Base-by-base conservation (phyloP, 2,329 filamentous ascomycete species). In the Pseudohalonectria lignicola region DNA sequence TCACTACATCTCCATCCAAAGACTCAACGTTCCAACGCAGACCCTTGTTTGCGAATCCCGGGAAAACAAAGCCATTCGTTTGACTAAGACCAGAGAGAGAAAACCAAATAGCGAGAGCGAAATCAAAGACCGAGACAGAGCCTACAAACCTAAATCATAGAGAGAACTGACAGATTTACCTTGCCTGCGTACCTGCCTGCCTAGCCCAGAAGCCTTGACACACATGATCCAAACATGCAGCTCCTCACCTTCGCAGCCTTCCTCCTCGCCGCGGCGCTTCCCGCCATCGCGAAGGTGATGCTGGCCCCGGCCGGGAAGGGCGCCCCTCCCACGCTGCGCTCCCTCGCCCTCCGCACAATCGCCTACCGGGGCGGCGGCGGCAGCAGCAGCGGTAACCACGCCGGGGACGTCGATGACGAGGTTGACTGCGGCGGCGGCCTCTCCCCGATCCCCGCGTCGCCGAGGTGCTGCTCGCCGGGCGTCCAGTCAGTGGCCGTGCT, bases 211-310 rank as follows among this genome's bases (percentile, higher is more conserved):
- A n/a, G n/a, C n/a, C n/a, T 16, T 13, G 17, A 9, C 8, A 31
- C 3, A 7, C 7, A 9, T 31, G 17, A 31, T 16, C 29, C 9
- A 31, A 16, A 31, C 17, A 37, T 37, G 36, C 25, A 29, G 9
- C 13, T 28, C 4, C 16, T 37, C 18, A 20, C 36, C 2, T 37
- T 37, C 25, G 36, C 36, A 4, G 36, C 36, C 6, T 37, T 37
- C 19, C 18, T 37, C 36, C 36, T n/a, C n/a, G n/a, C n/a, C n/a
- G n/a, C n/a, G n/a, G n/a, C n/a, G n/a, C n/a, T n/a, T n/a, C n/a
- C n/a, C 4, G 28, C 31, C 26, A 37, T 37, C 25, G 36, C 20
- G 13, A 37, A 37, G 36, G 29, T 37, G 21, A 31, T 37, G 19
- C 28, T 31, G 30, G 30, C 15, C 30, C 3, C 17, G 18, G 18